Base-by-base conservation (phyloP, 1,284 basidiomycete genomes). In the Ceratobasidium papillatum region DNA sequence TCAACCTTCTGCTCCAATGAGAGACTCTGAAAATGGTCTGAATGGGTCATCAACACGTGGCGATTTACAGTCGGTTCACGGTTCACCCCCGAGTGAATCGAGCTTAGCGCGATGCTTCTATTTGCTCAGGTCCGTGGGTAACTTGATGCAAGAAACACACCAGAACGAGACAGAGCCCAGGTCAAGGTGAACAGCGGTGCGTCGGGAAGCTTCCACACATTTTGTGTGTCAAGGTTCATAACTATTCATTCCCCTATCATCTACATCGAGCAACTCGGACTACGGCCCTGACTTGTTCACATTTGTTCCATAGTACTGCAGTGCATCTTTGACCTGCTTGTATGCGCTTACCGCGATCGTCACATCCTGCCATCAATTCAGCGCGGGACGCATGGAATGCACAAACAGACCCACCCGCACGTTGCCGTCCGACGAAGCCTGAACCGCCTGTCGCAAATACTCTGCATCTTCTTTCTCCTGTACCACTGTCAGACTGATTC, bases 251-350 rank as follows among this genome's bases (percentile, higher is more conserved):
- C 22, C 47, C 17, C 47, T 49, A 49, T 49, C 47, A 49, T 49
- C 47, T 49, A 49, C 47, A 49, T 49, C 47, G 47, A 49, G 47
- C 47, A 49, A 49, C 47, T n/a, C 22, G 47, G 22, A n/a, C 47
- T 49, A 49, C 47, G 47, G 47, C 47, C 51, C 51, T 30, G 51
- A 54, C 51, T 54, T 54, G n/a, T 25, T 54, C n/a, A 59, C 56
- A 25, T 59, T 59, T 30, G 30, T 59, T 27, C 56, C 56, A 59
- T 36, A 59, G 56, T 59, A 59, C 11, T 59, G 32, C 22, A 59
- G 22, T 25, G 56, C 56, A n/a, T 59, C 34, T 25, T 59, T 59
- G 56, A 59, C 36, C 14, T 59, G 56, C 30, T 34, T 59, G 34
- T 59, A 59, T 11, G 56, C 56, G 34, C 56, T 38, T 14, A 36